A percentile compares a stretch with the other conserved stretches of the same genome.
phyloP scores from a whole-genome alignment of 306 rosid genomes.

The Trifolium subterraneum region DNA sequence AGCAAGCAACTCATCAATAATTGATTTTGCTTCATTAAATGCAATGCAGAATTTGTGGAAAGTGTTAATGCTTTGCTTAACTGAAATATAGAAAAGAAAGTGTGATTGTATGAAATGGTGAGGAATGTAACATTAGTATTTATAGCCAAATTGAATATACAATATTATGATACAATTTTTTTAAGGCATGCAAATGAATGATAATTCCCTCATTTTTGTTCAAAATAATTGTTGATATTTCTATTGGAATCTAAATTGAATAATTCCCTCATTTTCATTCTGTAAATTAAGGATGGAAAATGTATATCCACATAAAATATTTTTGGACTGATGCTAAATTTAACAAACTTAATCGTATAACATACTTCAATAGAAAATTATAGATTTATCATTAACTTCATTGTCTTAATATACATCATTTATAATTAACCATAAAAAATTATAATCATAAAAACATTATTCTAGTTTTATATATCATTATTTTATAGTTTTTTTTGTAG shows the following conservation, averaged over 20 bases:
- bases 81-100: not conserved
- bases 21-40: too few species aligned
- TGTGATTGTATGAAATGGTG: not conserved
- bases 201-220: not conserved
- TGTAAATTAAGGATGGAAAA: not conserved
- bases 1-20: too few species aligned
- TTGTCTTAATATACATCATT: not conserved
- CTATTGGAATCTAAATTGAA: not conserved
- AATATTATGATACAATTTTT: not conserved
- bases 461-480: too few species aligned
- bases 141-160: not conserved
- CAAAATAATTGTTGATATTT: not conserved
- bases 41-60: not conserved
- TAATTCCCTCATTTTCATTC: too few species aligned
- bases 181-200: too few species aligned
- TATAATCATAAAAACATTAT: too few species aligned
- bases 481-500: too few species aligned
- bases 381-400: not conserved
- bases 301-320: not conserved
- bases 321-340: not conserved
- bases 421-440: too few species aligned
- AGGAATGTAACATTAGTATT: not conserved
- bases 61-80: not conserved
- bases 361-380: too few species aligned
- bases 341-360: too few species aligned